phyloP scores from a whole-genome alignment of 306 rosid genomes.

The Malus orientalis region DNA sequence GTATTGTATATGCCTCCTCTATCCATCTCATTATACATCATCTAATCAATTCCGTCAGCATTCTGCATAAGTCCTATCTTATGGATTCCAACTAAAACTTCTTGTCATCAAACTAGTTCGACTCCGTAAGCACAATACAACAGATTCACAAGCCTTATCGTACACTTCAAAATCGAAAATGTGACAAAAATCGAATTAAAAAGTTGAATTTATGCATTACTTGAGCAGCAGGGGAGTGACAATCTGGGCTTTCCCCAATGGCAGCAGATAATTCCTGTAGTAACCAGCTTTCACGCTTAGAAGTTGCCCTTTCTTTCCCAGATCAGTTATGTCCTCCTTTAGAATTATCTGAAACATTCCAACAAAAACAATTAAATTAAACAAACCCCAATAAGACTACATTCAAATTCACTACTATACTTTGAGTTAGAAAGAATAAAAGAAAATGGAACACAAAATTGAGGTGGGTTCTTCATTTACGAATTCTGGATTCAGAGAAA shows the following conservation, averaged over 20 bases:
- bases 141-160: not conserved
- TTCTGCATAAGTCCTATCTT: not conserved
- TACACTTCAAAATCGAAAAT: not conserved
- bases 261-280: slow-evolving; percentile 71
- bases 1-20: not conserved
- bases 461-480: not conserved
- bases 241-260: slow-evolving; percentile 73
- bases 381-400: not conserved
- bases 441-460: not conserved
- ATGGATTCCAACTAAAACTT: not conserved
- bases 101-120: not conserved
- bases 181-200: not conserved
- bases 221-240: slow-evolving; percentile 70
- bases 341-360: slow-evolving; percentile 57
- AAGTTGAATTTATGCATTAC: slow-evolving; percentile 38
- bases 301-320: slow-evolving; percentile 77
- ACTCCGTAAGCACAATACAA: not conserved
- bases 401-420: not conserved
- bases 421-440: not conserved
- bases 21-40: not conserved
- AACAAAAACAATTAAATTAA: not conserved
- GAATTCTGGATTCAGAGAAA: not conserved
- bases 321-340: slow-evolving; percentile 63
- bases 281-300: slow-evolving; percentile 71
- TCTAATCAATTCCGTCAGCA: not conserved